These are phyloP conservation scores for Fusarium graminum DNA, from an alignment of 2,329 filamentous ascomycete genomes.

Conservation along the genomic window DNA sequence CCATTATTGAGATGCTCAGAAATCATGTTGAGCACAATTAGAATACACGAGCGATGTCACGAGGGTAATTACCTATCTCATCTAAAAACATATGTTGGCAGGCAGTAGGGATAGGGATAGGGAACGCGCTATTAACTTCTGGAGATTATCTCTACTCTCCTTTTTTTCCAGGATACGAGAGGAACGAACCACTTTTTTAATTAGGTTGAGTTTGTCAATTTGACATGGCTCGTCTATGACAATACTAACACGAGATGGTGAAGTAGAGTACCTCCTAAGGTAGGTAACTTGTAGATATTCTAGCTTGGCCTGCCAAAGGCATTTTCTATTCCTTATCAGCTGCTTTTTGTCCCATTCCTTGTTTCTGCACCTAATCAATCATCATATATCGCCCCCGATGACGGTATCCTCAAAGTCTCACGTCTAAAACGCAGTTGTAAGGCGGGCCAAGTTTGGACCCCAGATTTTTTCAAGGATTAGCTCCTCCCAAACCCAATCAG, in stretches of 20 bases:
- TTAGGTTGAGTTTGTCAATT: constrained; percentile 36
- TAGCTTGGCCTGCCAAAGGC: background rate
- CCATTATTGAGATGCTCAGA: constrained; percentile 17
- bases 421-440: constrained; percentile 24
- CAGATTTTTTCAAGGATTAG: constrained; percentile 41
- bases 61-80: constrained; percentile 41
- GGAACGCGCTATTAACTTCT: constrained; percentile 32
- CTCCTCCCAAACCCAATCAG: constrained; percentile 31
- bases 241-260: background rate
- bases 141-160: constrained; percentile 31
- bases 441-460: constrained; percentile 38
- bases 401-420: constrained; percentile 22
- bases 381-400: constrained; percentile 36
- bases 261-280: background rate
- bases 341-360: constrained; percentile 11
- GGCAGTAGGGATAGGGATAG: constrained; percentile 2
- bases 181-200: constrained; percentile 43
- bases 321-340: background rate
- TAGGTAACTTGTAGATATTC: constrained; percentile 1
- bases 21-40: constrained; percentile 29
- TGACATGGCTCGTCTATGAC: constrained; percentile 4
- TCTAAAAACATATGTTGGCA: constrained; percentile 20
- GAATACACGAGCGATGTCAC: constrained; percentile 26
- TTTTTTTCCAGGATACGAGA: constrained; percentile 34
- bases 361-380: constrained; percentile 30